phyloP scores from a whole-genome alignment of 139 green algal genomes.

The Penium margaritaceum region DNA sequence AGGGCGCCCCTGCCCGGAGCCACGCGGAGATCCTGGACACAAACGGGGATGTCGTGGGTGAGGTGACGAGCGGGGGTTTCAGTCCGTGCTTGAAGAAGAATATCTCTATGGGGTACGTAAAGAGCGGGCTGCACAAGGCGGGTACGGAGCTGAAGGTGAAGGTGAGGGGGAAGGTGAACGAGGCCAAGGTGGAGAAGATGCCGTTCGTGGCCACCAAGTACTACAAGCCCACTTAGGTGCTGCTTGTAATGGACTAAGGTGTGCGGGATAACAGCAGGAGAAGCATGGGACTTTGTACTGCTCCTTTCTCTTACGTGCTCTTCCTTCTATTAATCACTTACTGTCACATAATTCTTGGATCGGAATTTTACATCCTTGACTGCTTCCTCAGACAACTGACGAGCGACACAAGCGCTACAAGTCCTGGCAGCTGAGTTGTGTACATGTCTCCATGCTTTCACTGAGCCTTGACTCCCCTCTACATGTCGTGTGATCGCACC shows the following conservation, averaged over 20 bases:
- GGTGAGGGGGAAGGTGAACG: conserved; percentile 79
- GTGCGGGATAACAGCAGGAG: not conserved
- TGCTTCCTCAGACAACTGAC: too few relatives aligned
- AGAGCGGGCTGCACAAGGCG: conserved; percentile 79
- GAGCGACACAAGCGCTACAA: too few relatives aligned
- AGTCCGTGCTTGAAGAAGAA: conserved; percentile 92
- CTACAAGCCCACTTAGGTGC: conserved; percentile 61
- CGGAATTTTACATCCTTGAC: too few relatives aligned
- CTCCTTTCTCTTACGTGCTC: not conserved
- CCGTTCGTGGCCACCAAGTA: conserved; percentile 92
- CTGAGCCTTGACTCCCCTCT: too few relatives aligned
- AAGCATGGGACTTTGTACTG: too few relatives aligned
- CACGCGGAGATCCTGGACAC: conserved; percentile 65
- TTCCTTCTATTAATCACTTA: not conserved
- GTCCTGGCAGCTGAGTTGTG: too few relatives aligned
- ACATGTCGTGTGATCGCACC: too few relatives aligned
- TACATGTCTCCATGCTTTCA: too few relatives aligned
- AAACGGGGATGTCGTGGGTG: conserved; percentile 71
- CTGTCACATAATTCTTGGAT: too few relatives aligned
- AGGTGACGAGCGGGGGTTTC: conserved; percentile 88
- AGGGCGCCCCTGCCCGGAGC: conserved; percentile 75
- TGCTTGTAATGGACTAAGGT: too few relatives aligned
- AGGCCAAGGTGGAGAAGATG: conserved; percentile 90
- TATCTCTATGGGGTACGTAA: conserved; percentile 96
- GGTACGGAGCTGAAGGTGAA: conserved; percentile 86